phyloP scores from a whole-genome alignment of 495 filamentous ascomycete genomes.

The Bacidia gigantensis region DNA sequence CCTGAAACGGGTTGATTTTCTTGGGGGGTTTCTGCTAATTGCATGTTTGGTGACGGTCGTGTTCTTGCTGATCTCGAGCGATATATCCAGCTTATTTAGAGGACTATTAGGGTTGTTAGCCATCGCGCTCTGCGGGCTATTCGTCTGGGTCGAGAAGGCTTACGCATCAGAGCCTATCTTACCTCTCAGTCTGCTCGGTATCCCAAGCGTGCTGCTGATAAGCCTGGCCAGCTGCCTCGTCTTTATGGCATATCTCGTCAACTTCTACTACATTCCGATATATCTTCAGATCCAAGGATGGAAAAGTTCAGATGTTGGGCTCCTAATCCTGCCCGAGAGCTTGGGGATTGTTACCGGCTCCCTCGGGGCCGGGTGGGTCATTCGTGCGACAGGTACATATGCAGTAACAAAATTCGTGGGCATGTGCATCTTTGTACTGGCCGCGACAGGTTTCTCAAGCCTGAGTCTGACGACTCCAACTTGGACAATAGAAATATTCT shows the following conservation, averaged over 20 bases:
- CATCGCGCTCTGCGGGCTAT: too few relatives aligned
- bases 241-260: background rate
- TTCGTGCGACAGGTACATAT: background rate
- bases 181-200: background rate
- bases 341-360: background rate
- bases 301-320: background rate
- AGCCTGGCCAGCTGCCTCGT: background rate
- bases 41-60: too few relatives aligned
- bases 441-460: background rate
- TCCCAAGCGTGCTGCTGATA: background rate
- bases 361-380: background rate
- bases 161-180: background rate
- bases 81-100: too few relatives aligned
- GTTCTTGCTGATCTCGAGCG: too few relatives aligned
- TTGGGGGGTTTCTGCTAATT: too few relatives aligned
- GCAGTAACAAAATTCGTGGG: background rate
- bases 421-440: background rate
- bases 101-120: too few relatives aligned
- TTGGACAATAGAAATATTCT: background rate
- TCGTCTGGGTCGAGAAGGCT: too few relatives aligned
- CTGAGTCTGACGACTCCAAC: background rate
- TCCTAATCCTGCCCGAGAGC: background rate
- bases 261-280: background rate
- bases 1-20: too few relatives aligned
- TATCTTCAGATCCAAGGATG: background rate